Base-by-base conservation (phyloP, 441 rosid species). In the Erodium trifolium region DNA sequence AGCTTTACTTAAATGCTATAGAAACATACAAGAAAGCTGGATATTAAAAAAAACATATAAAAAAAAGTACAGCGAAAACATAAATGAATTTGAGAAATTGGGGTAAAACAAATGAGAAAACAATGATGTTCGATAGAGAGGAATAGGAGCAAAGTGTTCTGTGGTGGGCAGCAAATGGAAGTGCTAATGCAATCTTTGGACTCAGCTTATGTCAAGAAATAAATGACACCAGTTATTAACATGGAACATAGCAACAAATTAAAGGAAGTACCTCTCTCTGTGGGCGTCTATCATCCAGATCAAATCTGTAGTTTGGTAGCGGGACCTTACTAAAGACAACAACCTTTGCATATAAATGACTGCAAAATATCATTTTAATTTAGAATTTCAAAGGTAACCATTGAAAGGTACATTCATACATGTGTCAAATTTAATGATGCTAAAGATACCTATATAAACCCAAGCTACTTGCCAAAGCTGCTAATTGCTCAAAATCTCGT, bases 301-400 rank as follows among this genome's bases (percentile, higher is more conserved):
- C 99, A 3, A 96, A 96, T 74, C 99, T 70, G 78, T 94, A 94
- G 78, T 94, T 91, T 4, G 99, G 96, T 71, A 94, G 96, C 67
- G 97, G 97, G 78, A 83, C 85, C 82, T 90, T 94, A 84, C 99
- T 90, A n/a, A 93, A 90, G 73, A 94, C 99, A 71, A 92, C 96
- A 68, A 87, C 97, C 82, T 86, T 91, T 45, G 97, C 99, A 41
- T 94, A 94, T 11, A 57, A 57, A 68, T 11, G 66, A n/a, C 9
- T 29, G 18, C 7, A n/a, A 43, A 11, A 27, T 9, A 27, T 23
- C 59, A 41, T 49, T 64, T 2, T n/a, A 23, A 3, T 5, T n/a
- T 1, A 0, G 60, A 55, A 37, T 14, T 68, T 19, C 12, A 8
- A 53, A 3, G 31, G 3, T 53, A 0, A 23, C 39, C 11, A 7